phyloP scores from a whole-genome alignment of 2,329 filamentous ascomycete species.

The Nigrospora osmanthi region DNA sequence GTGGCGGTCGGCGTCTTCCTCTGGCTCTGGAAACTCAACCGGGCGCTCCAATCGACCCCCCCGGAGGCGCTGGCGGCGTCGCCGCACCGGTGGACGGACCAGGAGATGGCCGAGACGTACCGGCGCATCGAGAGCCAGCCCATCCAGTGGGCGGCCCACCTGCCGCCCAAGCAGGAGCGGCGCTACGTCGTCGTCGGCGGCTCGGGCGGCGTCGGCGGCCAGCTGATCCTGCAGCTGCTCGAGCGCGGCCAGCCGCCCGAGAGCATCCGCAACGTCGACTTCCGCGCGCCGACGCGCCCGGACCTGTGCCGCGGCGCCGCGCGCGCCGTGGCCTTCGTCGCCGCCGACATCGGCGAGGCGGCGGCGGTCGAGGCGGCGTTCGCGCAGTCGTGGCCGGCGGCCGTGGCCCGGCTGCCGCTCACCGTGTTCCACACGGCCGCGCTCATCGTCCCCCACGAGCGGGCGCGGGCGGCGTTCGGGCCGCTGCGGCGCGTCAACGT shows the following conservation, averaged over 20 bases:
- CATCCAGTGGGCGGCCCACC: conserved; percentile 26
- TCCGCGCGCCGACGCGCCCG: conserved; percentile 27
- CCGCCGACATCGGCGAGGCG: conserved; percentile 35
- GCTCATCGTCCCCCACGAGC: conserved; percentile 34
- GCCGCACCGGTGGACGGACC: conserved; percentile 24
- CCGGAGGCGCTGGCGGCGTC: conserved; percentile 1
- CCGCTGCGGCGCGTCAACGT: conserved; percentile 38
- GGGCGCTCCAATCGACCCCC: not conserved
- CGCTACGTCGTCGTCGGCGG: conserved; percentile 38
- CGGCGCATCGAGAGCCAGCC: conserved; percentile 24
- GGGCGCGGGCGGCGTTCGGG: conserved; percentile 28
- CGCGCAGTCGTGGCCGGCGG: conserved; percentile 29
- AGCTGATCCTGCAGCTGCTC: conserved; percentile 39
- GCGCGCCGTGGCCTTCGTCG: conserved; percentile 26
- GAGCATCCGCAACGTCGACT: conserved; percentile 39
- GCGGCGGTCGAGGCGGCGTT: conserved; percentile 30
- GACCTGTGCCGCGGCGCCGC: conserved; percentile 28
- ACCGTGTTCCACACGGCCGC: conserved; percentile 44
- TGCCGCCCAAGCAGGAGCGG: conserved; percentile 31
- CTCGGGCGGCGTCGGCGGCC: conserved; percentile 39
- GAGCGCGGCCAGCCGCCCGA: conserved; percentile 35
- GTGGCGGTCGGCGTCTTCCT: not conserved
- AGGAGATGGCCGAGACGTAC: conserved; percentile 26
- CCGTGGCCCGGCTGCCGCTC: conserved; percentile 30
- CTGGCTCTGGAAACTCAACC: conserved; percentile 1